Evolutionary conservation across 2,329 filamentous ascomycete genomes (phyloP).

Genomic region (Zasmidium angulare): DNA sequence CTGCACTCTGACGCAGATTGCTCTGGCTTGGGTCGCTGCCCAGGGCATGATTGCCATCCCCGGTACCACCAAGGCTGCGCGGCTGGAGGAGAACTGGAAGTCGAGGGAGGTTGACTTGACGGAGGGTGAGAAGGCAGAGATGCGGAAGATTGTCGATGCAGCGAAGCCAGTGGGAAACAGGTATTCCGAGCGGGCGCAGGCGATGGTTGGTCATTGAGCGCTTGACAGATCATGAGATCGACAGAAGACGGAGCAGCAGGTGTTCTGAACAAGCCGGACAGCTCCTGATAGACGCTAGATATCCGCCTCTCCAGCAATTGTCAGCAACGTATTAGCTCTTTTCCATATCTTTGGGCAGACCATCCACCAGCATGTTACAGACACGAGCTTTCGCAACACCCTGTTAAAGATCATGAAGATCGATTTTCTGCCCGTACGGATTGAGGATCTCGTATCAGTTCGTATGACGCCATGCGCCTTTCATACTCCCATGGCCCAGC

Average conservation of each 20-base stretch:
- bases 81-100: constrained; percentile 25
- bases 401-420: no score
- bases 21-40: constrained; percentile 28
- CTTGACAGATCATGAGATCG: background rate
- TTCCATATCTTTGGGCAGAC: no score
- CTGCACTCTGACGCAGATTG: constrained; percentile 24
- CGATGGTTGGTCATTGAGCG: constrained; percentile 5
- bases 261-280: no score
- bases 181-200: constrained; percentile 23
- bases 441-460: no score
- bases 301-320: background rate
- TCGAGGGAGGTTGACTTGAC: constrained; percentile 31
- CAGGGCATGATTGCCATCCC: constrained; percentile 28
- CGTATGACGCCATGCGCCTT: no score
- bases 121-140: constrained; percentile 41
- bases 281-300: background rate
- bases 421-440: no score
- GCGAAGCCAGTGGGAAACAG: constrained; percentile 41
- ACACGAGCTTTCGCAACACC: no score
- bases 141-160: constrained; percentile 41
- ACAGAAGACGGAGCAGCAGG: no score
- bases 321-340: no score
- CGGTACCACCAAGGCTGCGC: constrained; percentile 22
- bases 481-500: no score
- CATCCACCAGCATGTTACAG: no score